Evolutionary conservation across 176 grass and related monocot genomes (phyloP), one percentile per base, ranked within the genome.

Genomic region (Poa pratensis): DNA sequence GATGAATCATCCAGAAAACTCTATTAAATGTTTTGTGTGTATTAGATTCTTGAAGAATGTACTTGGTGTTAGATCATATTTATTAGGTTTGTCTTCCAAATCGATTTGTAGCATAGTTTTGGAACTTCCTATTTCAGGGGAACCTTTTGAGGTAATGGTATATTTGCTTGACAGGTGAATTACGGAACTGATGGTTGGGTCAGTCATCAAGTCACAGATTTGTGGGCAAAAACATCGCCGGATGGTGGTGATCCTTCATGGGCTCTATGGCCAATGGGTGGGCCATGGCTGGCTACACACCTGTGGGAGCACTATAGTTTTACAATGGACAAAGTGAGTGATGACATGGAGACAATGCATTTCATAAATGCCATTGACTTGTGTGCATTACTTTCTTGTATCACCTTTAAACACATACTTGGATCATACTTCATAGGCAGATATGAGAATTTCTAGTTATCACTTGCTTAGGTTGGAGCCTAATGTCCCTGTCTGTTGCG

Each of bases 191-290:
- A 76, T 57, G 95, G 95, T 42, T 97, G 95, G 95, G 95, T 97
- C 20, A 80, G 87, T 84, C 95, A 97, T 90, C 95, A 97, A 76
- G 92, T 97, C 65, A 90, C 95, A 54, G 95, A 97, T 73, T 24
- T 97, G 57, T 97, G 95, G 95, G 95, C 93, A 42, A 97, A 97
- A 91, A 91, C 95, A 74, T 97, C 95, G 13, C 87, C 95, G 18
- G 90, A 93, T 73, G 82, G 40, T 40, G 95, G 95, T 74, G 85
- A 95, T 54, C 93, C 95, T 85, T 35, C 82, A 13, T 93, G 92
- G 95, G 93, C 91, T 67, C 30, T 95, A 55, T 97, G 95, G 95
- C 95, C 95, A 34, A 95, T 97, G 92, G 95, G 95, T 84, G 95
- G 95, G 54, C 87, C 95, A 62, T 97, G 95, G 95, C 90, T 97